Percentiles rank a stretch among this genome's conserved stretches.
Evolutionary conservation across 305 asterid genomes (phyloP).

Genomic region (Fraxinus dipetala): DNA sequence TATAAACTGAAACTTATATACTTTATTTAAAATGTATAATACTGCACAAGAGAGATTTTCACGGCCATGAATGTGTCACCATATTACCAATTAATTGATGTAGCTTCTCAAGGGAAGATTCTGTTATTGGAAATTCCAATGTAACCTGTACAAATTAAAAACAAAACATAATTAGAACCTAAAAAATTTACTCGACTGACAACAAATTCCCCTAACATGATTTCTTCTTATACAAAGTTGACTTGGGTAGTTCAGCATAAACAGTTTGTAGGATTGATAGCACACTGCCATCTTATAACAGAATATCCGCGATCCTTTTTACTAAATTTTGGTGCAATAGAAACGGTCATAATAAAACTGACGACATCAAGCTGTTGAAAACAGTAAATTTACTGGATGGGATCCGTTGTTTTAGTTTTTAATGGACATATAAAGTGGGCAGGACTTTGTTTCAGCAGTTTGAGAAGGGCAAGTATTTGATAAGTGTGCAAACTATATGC

Average conservation of each 20-base stretch:
- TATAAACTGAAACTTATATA: background rate
- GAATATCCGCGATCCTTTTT: background rate
- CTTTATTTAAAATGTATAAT: background rate
- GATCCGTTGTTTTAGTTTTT: background rate
- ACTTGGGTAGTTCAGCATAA: background rate
- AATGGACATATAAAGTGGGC: background rate
- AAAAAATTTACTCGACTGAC: background rate
- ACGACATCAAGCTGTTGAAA: background rate
- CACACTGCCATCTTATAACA: background rate
- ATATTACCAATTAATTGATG: conserved; percentile 35
- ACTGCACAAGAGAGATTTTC: background rate
- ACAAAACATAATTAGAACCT: background rate
- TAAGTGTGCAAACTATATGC: background rate
- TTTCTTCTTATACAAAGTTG: background rate
- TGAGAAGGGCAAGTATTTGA: background rate
- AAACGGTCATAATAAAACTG: background rate
- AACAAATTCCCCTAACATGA: background rate
- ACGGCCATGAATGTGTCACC: conserved; percentile 45
- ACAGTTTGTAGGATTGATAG: background rate
- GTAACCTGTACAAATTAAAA: conserved; percentile 53
- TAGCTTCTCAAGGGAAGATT: conserved; percentile 55
- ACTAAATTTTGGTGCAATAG: background rate
- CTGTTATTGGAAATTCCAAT: conserved; percentile 54
- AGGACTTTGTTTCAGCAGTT: background rate
- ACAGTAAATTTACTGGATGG: background rate